Base-by-base conservation (phyloP, 1,284 basidiomycete genomes). In the Mycosarcoma mackinlayi region DNA sequence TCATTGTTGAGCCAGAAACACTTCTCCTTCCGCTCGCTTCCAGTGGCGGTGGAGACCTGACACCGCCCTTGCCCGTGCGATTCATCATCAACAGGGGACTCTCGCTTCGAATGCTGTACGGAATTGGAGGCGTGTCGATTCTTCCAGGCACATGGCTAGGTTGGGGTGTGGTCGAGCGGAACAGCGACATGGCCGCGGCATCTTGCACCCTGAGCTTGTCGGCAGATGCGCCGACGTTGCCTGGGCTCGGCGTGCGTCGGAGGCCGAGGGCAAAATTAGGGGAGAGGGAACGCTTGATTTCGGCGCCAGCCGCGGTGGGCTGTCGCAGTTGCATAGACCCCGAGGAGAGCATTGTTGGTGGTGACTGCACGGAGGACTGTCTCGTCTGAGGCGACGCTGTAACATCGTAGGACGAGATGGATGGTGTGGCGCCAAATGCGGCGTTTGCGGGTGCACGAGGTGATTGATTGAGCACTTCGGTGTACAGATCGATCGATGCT, bases 131-230 rank as follows among this genome's bases (percentile, higher is more conserved):
- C 2, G 55, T 69, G 21, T 69, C 66, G 49, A 69, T 63, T 27
- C 60, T 41, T 2, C 66, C 66, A 14, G 66, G 60, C 37, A 69
- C 66, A 24, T 56, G 57, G 14, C 28, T 44, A 6, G 66, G 51
- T 40, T 69, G 66, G 14, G 66, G 66, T 24, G 60, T 63, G 6
- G 54, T 35, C 48, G 53, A 57, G 27, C 61, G 53, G 27, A 66
- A 66, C 27, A 66, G 25, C 14, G 58, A 59, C 62, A 66, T 71
- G n/a, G 68, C 68, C 4, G 59, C 62, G 1, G 68, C 68, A 28
- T 71, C 62, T 21, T 66, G 58, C 54, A 61, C 47, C 31, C 57
- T 38, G 13, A 71, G 41, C 44, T 62, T 65, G 21, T 71, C 68
- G 5, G 68, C 62, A 0, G 51, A 44, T 3, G 61, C 47, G 0